These are phyloP conservation scores for Syncephalastrum sp. DNA, from an alignment of 371 early-diverging fungal species.

Conservation along the genomic window DNA sequence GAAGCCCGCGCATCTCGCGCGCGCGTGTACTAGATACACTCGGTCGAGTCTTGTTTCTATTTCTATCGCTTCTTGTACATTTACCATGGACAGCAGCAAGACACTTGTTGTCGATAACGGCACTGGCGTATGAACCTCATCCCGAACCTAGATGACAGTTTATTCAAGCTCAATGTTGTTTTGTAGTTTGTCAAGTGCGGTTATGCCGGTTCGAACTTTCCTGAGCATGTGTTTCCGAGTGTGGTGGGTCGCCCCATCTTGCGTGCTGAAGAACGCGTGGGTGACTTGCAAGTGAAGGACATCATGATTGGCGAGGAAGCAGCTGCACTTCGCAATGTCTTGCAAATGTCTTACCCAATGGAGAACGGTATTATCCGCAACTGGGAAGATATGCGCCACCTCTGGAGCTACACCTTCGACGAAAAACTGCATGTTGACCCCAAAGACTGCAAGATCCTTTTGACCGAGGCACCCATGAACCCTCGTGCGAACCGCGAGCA, in stretches of 20 bases:
- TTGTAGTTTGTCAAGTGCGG: conserved; percentile 94
- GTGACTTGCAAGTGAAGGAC: conserved; percentile 81
- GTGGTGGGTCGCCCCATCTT: conserved; percentile 97
- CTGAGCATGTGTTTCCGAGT: conserved; percentile 92
- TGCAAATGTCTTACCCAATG: conserved; percentile 97
- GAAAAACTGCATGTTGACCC: conserved; percentile 89
- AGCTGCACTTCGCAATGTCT: conserved; percentile 78
- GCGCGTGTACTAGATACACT: too few species aligned
- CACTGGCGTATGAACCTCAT: conserved; percentile 5
- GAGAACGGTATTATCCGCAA: conserved; percentile 97
- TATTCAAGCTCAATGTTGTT: conserved; percentile 11
- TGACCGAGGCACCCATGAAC: conserved; percentile 97
- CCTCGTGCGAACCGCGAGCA: conserved; percentile 89
- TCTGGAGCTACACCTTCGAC: conserved; percentile 97
- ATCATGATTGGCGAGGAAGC: conserved; percentile 98
- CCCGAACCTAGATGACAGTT: conserved; percentile 8
- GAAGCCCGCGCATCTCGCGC: too few species aligned
- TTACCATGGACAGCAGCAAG: conserved; percentile 1
- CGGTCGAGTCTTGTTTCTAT: neutral
- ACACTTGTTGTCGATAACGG: conserved; percentile 2
- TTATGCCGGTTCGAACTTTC: conserved; percentile 95
- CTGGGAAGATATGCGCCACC: conserved; percentile 98
- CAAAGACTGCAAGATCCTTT: conserved; percentile 84
- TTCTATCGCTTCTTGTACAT: neutral
- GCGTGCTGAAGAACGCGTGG: conserved; percentile 89